Evolutionary conservation across 139 green algal genomes (phyloP).

Genomic region (Auxenochlorella pyrenoidosa): DNA sequence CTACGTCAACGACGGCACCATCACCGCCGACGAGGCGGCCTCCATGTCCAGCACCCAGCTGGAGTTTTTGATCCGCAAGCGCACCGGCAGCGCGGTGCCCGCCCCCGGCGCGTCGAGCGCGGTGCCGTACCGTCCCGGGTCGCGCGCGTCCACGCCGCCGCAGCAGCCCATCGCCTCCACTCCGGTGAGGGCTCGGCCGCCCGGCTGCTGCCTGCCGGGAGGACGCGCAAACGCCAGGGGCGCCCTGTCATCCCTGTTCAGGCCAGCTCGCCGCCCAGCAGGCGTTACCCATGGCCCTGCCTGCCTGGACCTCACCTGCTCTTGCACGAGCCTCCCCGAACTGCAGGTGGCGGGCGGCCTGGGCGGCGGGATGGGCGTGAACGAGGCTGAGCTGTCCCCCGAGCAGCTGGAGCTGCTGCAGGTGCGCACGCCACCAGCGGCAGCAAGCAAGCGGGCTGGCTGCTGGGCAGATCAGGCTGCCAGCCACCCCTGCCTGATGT

Average conservation of each 20-base stretch:
- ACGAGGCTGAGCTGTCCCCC: neutral
- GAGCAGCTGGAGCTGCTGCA: conserved; percentile 19
- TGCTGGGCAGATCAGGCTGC: too few relatives aligned
- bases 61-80: conserved; percentile 17
- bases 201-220: too few relatives aligned
- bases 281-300: too few relatives aligned
- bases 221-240: too few relatives aligned
- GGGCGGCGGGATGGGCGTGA: neutral
- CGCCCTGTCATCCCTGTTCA: too few relatives aligned
- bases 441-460: too few relatives aligned
- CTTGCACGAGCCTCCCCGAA: neutral
- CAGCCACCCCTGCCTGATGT: too few relatives aligned
- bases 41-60: neutral
- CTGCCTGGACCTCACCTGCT: neutral
- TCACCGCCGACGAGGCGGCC: neutral
- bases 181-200: neutral
- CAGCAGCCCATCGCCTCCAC: neutral
- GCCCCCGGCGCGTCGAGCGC: neutral
- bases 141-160: neutral
- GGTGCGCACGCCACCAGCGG: neutral
- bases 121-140: neutral
- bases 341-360: neutral
- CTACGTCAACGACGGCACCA: neutral
- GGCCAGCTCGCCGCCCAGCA: too few relatives aligned
- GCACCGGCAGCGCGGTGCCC: neutral